Evolutionary conservation across 768 basidiomycete species (phyloP), one percentile per base, ranked within the genome.

Genomic region (Brasilioporus rufonigricans): DNA sequence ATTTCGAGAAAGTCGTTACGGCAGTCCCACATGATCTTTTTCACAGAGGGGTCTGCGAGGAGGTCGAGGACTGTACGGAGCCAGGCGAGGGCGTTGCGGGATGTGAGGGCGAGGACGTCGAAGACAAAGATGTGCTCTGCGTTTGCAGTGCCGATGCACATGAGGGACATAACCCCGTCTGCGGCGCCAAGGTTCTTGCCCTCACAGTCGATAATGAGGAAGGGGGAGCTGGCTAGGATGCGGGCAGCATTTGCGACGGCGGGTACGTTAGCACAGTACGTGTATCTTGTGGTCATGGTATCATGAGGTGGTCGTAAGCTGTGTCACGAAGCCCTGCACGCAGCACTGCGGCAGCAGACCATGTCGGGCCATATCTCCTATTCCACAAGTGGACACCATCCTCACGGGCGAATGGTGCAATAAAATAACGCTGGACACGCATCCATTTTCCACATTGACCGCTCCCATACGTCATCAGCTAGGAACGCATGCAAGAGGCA

Each of bases 1-100:
- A 78, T 62, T 55, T 77, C 76, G 32, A 71, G 60, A 60, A 62
- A 74, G 59, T 77, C 77, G 61, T 71, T 71, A 2, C 76, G 67
- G 12, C 75, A 76, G 57, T 78, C 77, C 70, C 73, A 78, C 56
- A 75, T 71, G 55, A 78, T 57, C 59, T 77, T 78, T 29, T 65
- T 63, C 33, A 75, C 57, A 2, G 44, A 31, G 13, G 64, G 59
- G 35, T 70, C 61, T 23, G 56, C 58, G 46, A 78, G 68, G 14
- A 75, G 55, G 18, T 55, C 47, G 8, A 68, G 51, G 14, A 77
- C 54, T 18, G 53, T 55, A 2, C 61, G 53, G 19, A 76, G 60
- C 45, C 58, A 57, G 0, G 60, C 29, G 46, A 61, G 40, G n/a
- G 60, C 56, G 6, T 60, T 48, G 32, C 49, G 56, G 2, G 58